Conservation (phyloP, 257 asterid genomes). For the Buddleja alternifolia region DNA sequence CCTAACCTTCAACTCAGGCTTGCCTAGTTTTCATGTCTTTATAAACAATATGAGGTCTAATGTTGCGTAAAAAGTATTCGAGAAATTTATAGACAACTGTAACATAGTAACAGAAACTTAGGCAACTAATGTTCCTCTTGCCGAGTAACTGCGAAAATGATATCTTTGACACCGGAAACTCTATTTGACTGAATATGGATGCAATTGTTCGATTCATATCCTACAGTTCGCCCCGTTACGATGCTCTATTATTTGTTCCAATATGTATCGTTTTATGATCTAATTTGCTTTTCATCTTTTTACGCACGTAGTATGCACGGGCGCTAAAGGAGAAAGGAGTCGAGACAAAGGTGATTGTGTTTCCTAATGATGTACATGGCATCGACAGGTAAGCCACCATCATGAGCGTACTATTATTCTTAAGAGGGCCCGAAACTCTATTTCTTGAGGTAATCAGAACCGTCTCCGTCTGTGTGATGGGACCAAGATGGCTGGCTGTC, state of each 20-base stretch:
- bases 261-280: neutral
- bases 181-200: neutral
- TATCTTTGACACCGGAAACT: neutral
- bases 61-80: too few species aligned
- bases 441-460: too few species aligned
- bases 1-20: too few species aligned
- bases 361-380: constrained; percentile 78
- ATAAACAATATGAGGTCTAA: too few species aligned
- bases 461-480: too few species aligned
- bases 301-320: constrained; percentile 65
- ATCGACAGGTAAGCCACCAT: constrained; percentile 61
- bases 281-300: constrained; percentile 24
- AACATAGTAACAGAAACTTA: neutral
- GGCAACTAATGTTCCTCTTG: neutral
- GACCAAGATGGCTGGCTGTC: neutral
- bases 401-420: too few species aligned
- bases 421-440: too few species aligned
- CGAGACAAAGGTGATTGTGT: constrained; percentile 69
- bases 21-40: too few species aligned
- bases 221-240: neutral
- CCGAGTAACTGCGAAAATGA: too few species aligned
- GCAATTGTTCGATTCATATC: too few species aligned
- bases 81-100: too few species aligned
- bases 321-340: constrained; percentile 84
- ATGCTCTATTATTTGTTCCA: neutral